Percentiles rank a stretch among this genome's conserved stretches.
These are phyloP conservation scores for Cladophialophora bantiana DNA, from an alignment of 2,329 filamentous ascomycete species.

Conservation along the genomic window DNA sequence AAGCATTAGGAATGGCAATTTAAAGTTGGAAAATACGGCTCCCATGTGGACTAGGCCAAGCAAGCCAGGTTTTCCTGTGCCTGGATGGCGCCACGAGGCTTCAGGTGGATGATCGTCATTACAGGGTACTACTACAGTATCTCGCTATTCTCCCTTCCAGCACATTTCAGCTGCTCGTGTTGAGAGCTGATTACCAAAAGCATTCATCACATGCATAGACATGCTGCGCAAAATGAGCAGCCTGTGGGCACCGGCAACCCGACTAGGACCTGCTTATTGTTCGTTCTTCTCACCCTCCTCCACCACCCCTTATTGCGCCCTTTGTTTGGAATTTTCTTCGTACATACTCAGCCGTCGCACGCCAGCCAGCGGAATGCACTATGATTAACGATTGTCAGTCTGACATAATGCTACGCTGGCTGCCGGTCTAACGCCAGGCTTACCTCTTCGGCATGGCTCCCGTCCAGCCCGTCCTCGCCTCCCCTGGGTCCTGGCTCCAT, in stretches of 20 bases:
- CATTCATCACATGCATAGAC: not conserved
- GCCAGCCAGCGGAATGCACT: not conserved
- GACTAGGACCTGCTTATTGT: not conserved
- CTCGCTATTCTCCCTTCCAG: no score
- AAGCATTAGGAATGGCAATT: not conserved
- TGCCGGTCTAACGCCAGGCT: conserved; percentile 1
- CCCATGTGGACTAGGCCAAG: not conserved
- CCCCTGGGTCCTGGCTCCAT: not conserved
- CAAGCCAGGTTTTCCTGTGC: no score
- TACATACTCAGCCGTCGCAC: not conserved
- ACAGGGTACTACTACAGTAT: not conserved
- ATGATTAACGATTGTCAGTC: not conserved
- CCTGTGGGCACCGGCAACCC: not conserved
- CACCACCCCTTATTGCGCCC: not conserved
- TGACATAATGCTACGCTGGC: conserved; percentile 5
- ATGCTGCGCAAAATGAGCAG: not conserved
- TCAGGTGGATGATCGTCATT: not conserved
- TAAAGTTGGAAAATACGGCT: not conserved
- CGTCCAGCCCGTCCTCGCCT: not conserved
- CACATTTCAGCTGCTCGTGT: not conserved
- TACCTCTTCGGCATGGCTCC: not conserved
- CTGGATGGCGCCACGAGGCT: no score
- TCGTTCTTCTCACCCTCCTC: not conserved
- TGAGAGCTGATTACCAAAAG: not conserved
- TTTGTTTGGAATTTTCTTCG: not conserved